Evolutionary conservation across 2,329 filamentous ascomycete species (phyloP), one percentile per base, ranked within the genome.

Genomic region (Pseudocercospora crystallina): DNA sequence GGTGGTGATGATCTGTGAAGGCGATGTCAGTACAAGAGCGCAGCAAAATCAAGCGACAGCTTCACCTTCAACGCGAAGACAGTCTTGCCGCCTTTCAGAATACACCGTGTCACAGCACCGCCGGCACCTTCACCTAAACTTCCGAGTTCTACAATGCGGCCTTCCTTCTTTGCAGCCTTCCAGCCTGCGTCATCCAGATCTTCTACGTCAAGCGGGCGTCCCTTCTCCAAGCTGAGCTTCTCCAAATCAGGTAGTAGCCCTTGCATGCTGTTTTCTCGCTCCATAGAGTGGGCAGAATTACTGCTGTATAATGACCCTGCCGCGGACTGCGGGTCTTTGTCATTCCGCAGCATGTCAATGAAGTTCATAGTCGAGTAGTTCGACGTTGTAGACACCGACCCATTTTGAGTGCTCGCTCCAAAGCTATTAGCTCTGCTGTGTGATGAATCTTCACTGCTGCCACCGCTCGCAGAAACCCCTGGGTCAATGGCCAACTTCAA

Each of bases 131-230:
- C 94, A 50, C 94, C 94, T 36, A 99, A 74, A 65, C 87, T 90
- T 26, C 92, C 94, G 26, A 96, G 74, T 71, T 99, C 90, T 43
- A 88, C 78, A 56, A 99, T 95, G 63, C 90, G 83, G 60, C 89
- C 87, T 67, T 95, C 89, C 69, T 88, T 82, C 66, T 90, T 95
- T 9, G 92, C 94, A 44, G 95, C 91, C 67, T 88, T 84, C 94
- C 94, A 99, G 14, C 90, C 90, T 57, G 95, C 89, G 64, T 96
- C 91, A 66, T 97, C 92, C 42, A 99, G 74, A 61, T 97, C 92
- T 63, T 96, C 92, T 3, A 96, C 92, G 69, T 99, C 94, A 34
- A 92, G 74, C 17, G 85, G 87, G 57, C 89, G 80, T 32, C 90
- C 90, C 70, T 86, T 90, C 60, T 96, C 90, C 39, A 94, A 69